Conservation (phyloP, 164 flowering plant species). For the Houttuynia cordata region DNA sequence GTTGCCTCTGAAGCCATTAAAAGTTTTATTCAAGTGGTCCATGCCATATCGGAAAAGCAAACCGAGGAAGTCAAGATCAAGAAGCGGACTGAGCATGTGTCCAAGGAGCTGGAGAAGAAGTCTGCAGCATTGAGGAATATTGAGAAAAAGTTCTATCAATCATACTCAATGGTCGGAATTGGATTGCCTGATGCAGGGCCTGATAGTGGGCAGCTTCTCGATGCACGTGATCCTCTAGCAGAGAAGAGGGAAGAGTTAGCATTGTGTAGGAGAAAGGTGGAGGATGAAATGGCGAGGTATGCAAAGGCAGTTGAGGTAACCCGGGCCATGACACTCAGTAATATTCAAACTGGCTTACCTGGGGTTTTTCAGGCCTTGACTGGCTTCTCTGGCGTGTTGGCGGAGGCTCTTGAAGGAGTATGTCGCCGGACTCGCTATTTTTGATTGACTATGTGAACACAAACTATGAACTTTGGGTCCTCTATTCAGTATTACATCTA, state of each 20-base stretch:
- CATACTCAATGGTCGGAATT: conserved; percentile 84
- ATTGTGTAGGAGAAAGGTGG: conserved; percentile 62
- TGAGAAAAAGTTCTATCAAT: conserved; percentile 81
- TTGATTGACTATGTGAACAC: not conserved
- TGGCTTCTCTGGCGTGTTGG: conserved; percentile 61
- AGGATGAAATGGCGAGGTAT: conserved; percentile 81
- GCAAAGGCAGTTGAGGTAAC: conserved; percentile 87
- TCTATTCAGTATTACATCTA: not conserved
- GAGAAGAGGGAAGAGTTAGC: conserved; percentile 81
- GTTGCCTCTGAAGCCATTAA: conserved; percentile 93
- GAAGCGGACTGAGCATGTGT: conserved; percentile 51
- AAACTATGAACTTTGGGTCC: not conserved
- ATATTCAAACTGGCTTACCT: conserved; percentile 89
- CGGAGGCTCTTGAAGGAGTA: conserved; percentile 58
- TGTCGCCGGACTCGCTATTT: conserved; percentile 43
- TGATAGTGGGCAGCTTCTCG: conserved; percentile 44
- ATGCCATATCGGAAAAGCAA: conserved; percentile 57
- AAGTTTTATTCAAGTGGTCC: conserved; percentile 80
- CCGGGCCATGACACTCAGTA: conserved; percentile 82
- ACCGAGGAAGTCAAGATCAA: conserved; percentile 72
- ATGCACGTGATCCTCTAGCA: conserved; percentile 83
- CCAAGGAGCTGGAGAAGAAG: conserved; percentile 87
- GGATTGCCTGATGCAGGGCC: conserved; percentile 53
- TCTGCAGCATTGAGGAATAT: conserved; percentile 53
- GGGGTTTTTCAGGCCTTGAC: conserved; percentile 94